Conservation (phyloP, 1,284 basidiomycete genomes). For the Ustilago trichophora region DNA sequence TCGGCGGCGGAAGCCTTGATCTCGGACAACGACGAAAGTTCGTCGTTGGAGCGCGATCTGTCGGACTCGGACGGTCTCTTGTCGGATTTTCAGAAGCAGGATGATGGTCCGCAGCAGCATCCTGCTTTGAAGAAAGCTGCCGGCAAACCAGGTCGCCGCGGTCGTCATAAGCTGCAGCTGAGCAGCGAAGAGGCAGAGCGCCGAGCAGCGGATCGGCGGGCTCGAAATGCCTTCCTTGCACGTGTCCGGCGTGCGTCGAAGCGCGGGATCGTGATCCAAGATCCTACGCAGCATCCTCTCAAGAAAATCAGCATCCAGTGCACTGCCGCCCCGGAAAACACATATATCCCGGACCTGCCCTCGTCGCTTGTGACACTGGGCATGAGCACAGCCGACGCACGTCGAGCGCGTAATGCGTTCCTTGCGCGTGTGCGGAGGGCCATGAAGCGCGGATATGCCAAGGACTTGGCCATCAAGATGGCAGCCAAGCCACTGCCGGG, state of each 20-base stretch:
- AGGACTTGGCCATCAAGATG: conserved; percentile 43
- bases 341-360: conserved; percentile 51
- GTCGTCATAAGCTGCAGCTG: conserved; percentile 32
- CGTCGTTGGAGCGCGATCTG: conserved; percentile 2
- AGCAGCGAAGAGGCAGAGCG: conserved; percentile 28
- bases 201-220: conserved; percentile 23
- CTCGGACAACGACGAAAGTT: conserved; percentile 18
- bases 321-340: conserved; percentile 40
- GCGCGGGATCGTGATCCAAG: conserved; percentile 41
- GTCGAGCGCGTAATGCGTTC: conserved; percentile 49
- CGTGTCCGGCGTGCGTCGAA: conserved; percentile 46
- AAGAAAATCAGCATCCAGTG: conserved; percentile 44
- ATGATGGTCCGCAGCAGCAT: conserved; percentile 11
- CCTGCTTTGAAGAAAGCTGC: conserved; percentile 14
- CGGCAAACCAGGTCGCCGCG: conserved; percentile 17
- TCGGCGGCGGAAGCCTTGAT: conserved; percentile 8
- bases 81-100: conserved; percentile 29
- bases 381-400: conserved; percentile 48
- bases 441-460: conserved; percentile 40
- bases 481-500: conserved; percentile 43
- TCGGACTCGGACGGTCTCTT: conserved; percentile 21
- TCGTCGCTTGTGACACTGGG: conserved; percentile 45
- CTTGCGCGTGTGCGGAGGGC: conserved; percentile 46
- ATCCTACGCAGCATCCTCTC: conserved; percentile 42
- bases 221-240: conserved; percentile 46